Conservation (phyloP, 148 eudicot species). For the Salicornia ramosissima region DNA sequence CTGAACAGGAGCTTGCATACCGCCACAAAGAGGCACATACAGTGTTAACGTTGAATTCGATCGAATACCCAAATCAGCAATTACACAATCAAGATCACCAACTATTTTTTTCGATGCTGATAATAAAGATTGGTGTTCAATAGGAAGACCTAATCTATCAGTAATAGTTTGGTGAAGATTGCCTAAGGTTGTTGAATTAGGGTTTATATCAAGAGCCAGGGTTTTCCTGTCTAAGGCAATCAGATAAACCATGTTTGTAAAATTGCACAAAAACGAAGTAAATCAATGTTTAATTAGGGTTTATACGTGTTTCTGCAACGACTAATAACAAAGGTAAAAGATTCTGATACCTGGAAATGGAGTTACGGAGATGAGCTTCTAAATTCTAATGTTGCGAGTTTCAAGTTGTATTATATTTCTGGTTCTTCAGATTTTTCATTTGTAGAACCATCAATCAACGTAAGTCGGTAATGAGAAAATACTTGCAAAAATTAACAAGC, state of each 20-base stretch:
- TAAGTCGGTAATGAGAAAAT: too few species aligned
- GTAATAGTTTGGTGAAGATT: conserved; percentile 37
- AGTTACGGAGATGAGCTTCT: background rate
- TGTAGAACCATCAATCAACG: too few species aligned
- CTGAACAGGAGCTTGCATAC: conserved; percentile 74
- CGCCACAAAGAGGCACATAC: conserved; percentile 47
- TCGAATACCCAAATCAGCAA: conserved; percentile 42
- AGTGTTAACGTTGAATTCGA: conserved; percentile 45
- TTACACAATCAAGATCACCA: conserved; percentile 19
- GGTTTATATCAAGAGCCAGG: conserved; percentile 50
- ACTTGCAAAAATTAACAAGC: too few species aligned
- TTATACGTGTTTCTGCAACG: background rate
- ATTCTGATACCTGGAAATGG: conserved; percentile 4
- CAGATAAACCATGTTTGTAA: conserved; percentile 49
- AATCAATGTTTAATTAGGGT: background rate
- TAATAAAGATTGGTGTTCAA: conserved; percentile 43
- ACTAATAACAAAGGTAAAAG: background rate
- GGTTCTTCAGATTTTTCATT: too few species aligned
- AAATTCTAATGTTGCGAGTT: background rate
- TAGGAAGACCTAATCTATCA: conserved; percentile 37
- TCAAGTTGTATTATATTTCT: too few species aligned
- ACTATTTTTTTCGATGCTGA: conserved; percentile 41
- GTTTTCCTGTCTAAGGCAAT: conserved; percentile 40
- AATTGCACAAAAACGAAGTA: conserved; percentile 1
- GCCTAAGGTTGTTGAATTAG: conserved; percentile 43